Conservation (phyloP, 2,329 filamentous ascomycete species). For the Penicillium sp. region DNA sequence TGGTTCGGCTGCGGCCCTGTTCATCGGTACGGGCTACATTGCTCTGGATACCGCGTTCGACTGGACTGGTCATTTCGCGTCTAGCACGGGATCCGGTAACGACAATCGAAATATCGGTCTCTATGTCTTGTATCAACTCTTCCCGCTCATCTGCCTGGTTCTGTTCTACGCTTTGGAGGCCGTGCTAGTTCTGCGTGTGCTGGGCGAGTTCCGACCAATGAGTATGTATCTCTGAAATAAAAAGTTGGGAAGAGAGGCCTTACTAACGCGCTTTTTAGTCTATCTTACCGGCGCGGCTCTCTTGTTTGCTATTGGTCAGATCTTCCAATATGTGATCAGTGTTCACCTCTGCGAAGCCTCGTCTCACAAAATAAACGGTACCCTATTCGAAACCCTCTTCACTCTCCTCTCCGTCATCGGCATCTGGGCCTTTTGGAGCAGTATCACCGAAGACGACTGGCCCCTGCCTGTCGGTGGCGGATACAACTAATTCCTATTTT, state of each 20-base stretch:
- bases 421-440: slow-evolving; percentile 97
- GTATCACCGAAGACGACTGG: slow-evolving; percentile 99
- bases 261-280: slow-evolving; percentile 45
- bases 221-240: slow-evolving; percentile 49
- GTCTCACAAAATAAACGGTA: slow-evolving; percentile 84
- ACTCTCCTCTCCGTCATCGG: slow-evolving; percentile 80
- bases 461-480: slow-evolving; percentile 57
- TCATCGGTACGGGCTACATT: slow-evolving; percentile 93
- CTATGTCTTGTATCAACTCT: slow-evolving; percentile 91
- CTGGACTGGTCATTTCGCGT: slow-evolving; percentile 80
- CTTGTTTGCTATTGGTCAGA: slow-evolving; percentile 87
- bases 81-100: slow-evolving; percentile 57
- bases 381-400: slow-evolving; percentile 91
- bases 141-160: slow-evolving; percentile 86
- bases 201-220: slow-evolving; percentile 93
- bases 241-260: neutral
- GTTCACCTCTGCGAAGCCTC: slow-evolving; percentile 86
- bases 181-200: slow-evolving; percentile 79
- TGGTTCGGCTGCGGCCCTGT: slow-evolving; percentile 70
- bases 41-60: slow-evolving; percentile 87
- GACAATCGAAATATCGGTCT: slow-evolving; percentile 77
- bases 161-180: slow-evolving; percentile 84
- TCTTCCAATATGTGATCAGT: slow-evolving; percentile 96
- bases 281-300: slow-evolving; percentile 76
- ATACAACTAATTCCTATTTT: slow-evolving; percentile 33